phyloP scores from a whole-genome alignment of 225 moss, liverwort and hornwort genomes.

The Marchantia polymorpha region DNA sequence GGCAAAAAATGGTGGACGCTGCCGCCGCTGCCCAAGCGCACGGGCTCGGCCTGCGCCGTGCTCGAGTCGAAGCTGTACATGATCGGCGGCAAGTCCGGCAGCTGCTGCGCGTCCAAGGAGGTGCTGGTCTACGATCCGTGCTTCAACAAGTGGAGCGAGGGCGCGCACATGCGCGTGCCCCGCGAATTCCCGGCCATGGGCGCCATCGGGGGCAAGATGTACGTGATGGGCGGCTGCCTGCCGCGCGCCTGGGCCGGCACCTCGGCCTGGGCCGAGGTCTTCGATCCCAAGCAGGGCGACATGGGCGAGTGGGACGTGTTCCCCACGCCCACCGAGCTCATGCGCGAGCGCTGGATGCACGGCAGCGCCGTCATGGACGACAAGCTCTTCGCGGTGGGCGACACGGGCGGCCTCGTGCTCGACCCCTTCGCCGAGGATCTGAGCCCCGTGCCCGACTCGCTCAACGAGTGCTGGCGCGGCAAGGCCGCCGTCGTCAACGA shows the following conservation, averaged over 20 bases:
- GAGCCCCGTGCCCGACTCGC: constrained; percentile 26
- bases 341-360: constrained; percentile 44
- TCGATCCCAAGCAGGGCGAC: constrained; percentile 27
- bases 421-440: constrained; percentile 31
- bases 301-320: constrained; percentile 31
- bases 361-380: constrained; percentile 38
- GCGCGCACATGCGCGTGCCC: constrained; percentile 34
- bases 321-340: constrained; percentile 28
- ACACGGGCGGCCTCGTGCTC: constrained; percentile 35
- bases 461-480: constrained; percentile 34
- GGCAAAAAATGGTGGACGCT: constrained; percentile 30
- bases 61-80: constrained; percentile 35
- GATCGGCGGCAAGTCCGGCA: constrained; percentile 29
- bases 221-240: constrained; percentile 38
- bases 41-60: constrained; percentile 34
- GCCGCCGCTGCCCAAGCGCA: constrained; percentile 27
- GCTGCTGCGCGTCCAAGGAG: constrained; percentile 30
- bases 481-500: constrained; percentile 37
- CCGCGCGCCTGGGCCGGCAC: constrained; percentile 33
- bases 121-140: constrained; percentile 37
- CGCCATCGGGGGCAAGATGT: constrained; percentile 38
- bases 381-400: constrained; percentile 34
- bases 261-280: constrained; percentile 38
- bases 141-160: constrained; percentile 30
- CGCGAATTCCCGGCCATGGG: constrained; percentile 39